A percentile compares a stretch with the other conserved stretches of the same genome.
phyloP scores from a whole-genome alignment of 345 rosid genomes.

The Euphorbia tirucalli region DNA sequence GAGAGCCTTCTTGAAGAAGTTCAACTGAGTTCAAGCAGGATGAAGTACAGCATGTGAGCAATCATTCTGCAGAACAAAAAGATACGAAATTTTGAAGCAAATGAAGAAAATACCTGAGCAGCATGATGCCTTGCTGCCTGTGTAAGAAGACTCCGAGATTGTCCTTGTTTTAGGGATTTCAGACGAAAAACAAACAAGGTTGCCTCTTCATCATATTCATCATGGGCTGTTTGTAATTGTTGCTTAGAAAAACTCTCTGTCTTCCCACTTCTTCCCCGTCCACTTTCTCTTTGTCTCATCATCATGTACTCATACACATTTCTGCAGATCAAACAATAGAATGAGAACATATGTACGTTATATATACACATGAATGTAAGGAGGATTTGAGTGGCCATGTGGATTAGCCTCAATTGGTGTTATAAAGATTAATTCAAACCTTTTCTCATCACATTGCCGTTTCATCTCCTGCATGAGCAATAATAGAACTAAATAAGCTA shows the following conservation, averaged over 20 bases:
- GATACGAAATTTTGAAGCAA: not conserved
- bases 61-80: constrained; percentile 4
- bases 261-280: constrained; percentile 70
- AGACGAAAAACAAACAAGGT: constrained; percentile 78
- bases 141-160: constrained; percentile 83
- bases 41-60: constrained; percentile 11
- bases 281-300: constrained; percentile 66
- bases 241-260: constrained; percentile 52
- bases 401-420: not conserved
- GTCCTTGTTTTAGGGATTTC: constrained; percentile 94
- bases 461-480: constrained; percentile 81
- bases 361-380: not conserved
- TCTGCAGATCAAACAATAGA: constrained; percentile 45
- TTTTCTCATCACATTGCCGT: constrained; percentile 88
- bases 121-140: constrained; percentile 96
- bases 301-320: constrained; percentile 60
- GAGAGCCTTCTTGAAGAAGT: constrained; percentile 72
- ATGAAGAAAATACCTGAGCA: constrained; percentile 69
- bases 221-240: constrained; percentile 68
- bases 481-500: constrained; percentile 11
- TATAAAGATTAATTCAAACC: constrained; percentile 41
- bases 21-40: constrained; percentile 50
- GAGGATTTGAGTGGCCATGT: not conserved
- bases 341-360: constrained; percentile 21
- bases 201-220: constrained; percentile 77